A percentile compares a stretch with the other conserved stretches of the same genome.
Evolutionary conservation across 2,329 filamentous ascomycete genomes (phyloP).

Genomic region (Blastomyces percursus): DNA sequence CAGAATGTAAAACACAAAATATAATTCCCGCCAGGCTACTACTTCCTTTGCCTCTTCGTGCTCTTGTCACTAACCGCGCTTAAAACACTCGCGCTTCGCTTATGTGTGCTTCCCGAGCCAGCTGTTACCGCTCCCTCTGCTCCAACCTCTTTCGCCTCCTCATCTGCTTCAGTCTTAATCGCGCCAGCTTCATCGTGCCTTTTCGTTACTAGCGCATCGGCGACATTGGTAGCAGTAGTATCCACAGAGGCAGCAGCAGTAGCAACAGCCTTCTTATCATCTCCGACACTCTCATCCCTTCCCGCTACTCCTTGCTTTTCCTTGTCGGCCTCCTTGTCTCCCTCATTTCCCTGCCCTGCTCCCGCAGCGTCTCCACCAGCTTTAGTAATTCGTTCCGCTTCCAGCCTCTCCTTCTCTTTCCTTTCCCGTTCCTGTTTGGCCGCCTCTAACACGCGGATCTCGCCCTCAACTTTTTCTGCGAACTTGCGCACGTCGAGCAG

Average conservation of each 20-base stretch:
- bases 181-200: neutral
- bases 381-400: constrained; percentile 19
- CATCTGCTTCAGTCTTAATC: neutral
- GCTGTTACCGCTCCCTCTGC: constrained; percentile 12
- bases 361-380: constrained; percentile 15
- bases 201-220: neutral
- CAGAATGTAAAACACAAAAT: neutral
- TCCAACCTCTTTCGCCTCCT: neutral
- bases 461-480: constrained; percentile 38
- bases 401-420: constrained; percentile 22
- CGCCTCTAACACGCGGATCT: constrained; percentile 38
- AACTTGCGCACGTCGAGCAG: constrained; percentile 40
- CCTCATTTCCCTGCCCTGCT: constrained; percentile 28
- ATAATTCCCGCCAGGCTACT: constrained; percentile 13
- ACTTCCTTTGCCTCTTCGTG: constrained; percentile 40
- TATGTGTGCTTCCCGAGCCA: constrained; percentile 39
- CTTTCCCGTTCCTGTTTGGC: constrained; percentile 31
- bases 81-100: constrained; percentile 73
- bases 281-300: neutral
- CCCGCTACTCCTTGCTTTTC: neutral
- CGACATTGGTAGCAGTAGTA: neutral
- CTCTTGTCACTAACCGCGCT: constrained; percentile 56
- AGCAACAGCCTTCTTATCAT: neutral
- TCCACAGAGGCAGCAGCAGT: neutral
- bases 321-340: constrained; percentile 13